A percentile compares a stretch with the other conserved stretches of the same genome.
Evolutionary conservation across 805 yeast genomes (phyloP).

Genomic region (Cyberlindnera subsufficiens): DNA sequence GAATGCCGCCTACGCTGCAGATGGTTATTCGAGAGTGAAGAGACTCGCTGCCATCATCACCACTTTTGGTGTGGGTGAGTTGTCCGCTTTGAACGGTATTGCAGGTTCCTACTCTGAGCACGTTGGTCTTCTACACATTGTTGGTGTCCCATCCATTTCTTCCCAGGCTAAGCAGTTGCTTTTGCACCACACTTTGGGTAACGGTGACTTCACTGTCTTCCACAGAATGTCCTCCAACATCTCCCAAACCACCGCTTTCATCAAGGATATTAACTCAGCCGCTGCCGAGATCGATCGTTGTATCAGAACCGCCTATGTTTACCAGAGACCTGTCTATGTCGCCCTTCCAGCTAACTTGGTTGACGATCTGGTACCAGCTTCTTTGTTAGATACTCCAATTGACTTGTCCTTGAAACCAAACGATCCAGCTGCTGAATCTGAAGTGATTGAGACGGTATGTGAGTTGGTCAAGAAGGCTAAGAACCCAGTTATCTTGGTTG

Average conservation of each 20-base stretch:
- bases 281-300: slow-evolving; percentile 69
- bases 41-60: slow-evolving; percentile 71
- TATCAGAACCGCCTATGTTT: slow-evolving; percentile 61
- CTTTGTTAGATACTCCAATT: slow-evolving; percentile 56
- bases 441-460: slow-evolving; percentile 50
- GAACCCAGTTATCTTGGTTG: slow-evolving; percentile 74
- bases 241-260: slow-evolving; percentile 57
- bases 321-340: slow-evolving; percentile 77
- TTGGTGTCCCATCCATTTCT: slow-evolving; percentile 76
- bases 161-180: slow-evolving; percentile 68
- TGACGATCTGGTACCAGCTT: slow-evolving; percentile 54
- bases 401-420: slow-evolving; percentile 54
- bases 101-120: slow-evolving; percentile 90
- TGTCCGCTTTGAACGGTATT: slow-evolving; percentile 77
- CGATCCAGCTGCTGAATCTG: slow-evolving; percentile 56
- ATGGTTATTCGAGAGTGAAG: slow-evolving; percentile 81
- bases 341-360: slow-evolving; percentile 81
- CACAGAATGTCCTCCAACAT: slow-evolving; percentile 72
- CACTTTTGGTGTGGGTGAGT: slow-evolving; percentile 89
- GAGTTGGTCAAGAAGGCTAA: slow-evolving; percentile 49
- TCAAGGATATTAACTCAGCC: slow-evolving; percentile 60
- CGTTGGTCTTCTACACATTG: slow-evolving; percentile 78
- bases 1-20: slow-evolving; percentile 86
- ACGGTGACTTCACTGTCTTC: slow-evolving; percentile 77
- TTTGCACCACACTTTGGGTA: slow-evolving; percentile 80